Percentiles rank a stretch among this genome's conserved stretches.
Conservation (phyloP, 768 basidiomycete genomes). For the Rhizopogon sp. region DNA sequence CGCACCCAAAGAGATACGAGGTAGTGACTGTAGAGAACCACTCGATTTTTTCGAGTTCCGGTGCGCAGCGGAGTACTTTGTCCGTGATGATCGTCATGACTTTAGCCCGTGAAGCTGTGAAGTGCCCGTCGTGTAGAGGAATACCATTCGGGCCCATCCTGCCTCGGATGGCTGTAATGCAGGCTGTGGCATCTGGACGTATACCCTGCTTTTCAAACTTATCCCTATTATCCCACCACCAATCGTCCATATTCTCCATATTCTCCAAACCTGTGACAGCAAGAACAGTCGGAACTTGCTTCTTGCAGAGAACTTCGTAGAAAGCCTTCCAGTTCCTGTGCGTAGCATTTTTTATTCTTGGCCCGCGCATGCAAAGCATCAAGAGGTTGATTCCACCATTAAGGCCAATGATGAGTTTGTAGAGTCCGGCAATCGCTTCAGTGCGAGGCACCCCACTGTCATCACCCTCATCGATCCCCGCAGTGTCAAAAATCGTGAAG, state of each 20-base stretch:
- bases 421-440: slow-evolving; percentile 25
- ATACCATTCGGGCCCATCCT: neutral
- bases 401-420: slow-evolving; percentile 30
- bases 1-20: no score
- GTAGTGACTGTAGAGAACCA: no score
- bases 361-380: slow-evolving; percentile 34
- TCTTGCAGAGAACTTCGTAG: slow-evolving; percentile 34
- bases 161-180: slow-evolving; percentile 10
- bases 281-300: slow-evolving; percentile 33
- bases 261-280: slow-evolving; percentile 37
- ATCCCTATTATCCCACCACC: slow-evolving; percentile 23
- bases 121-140: neutral
- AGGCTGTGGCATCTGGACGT: slow-evolving; percentile 1
- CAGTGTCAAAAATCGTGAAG: slow-evolving; percentile 28
- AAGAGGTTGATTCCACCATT: slow-evolving; percentile 34
- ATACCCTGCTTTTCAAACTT: slow-evolving; percentile 10
- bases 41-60: no score
- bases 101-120: slow-evolving; percentile 1
- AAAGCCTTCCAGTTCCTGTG: slow-evolving; percentile 36
- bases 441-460: slow-evolving; percentile 21
- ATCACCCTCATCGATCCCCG: slow-evolving; percentile 26
- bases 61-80: no score
- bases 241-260: slow-evolving; percentile 26
- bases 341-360: slow-evolving; percentile 30
- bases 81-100: no score